These are phyloP conservation scores for Chaetomium strumarium DNA, from an alignment of 2,329 filamentous ascomycete genomes.

Conservation along the genomic window DNA sequence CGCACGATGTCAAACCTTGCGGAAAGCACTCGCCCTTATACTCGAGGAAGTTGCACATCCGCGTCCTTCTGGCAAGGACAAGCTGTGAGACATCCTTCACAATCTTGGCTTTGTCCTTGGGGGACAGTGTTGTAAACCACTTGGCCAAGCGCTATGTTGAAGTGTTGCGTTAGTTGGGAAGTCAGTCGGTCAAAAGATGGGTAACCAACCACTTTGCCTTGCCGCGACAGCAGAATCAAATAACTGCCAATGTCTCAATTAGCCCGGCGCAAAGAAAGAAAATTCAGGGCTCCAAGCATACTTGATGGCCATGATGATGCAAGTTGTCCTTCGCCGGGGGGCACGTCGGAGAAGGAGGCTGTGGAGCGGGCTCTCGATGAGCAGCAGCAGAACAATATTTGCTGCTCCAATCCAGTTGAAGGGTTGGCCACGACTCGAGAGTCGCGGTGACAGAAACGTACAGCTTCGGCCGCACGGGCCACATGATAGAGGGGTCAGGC, in stretches of 20 bases:
- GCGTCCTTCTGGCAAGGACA: slow-evolving; percentile 87
- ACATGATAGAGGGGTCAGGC: not conserved
- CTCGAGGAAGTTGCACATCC: slow-evolving; percentile 99
- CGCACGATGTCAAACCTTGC: not conserved
- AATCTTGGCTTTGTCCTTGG: slow-evolving; percentile 98
- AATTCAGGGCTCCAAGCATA: slow-evolving; percentile 29
- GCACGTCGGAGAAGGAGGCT: slow-evolving; percentile 4
- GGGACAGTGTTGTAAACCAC: slow-evolving; percentile 97
- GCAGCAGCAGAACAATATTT: not conserved
- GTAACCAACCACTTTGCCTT: slow-evolving; percentile 93
- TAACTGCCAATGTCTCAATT: slow-evolving; percentile 56
- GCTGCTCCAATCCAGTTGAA: not conserved
- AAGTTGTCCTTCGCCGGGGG: slow-evolving; percentile 9
- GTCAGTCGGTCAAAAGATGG: not conserved
- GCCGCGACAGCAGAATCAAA: slow-evolving; percentile 91
- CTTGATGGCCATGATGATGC: slow-evolving; percentile 45
- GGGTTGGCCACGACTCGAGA: slow-evolving; percentile 23
- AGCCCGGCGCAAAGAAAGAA: slow-evolving; percentile 17
- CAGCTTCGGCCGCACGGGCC: slow-evolving; percentile 1
- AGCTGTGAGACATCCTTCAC: slow-evolving; percentile 99
- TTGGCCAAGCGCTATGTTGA: slow-evolving; percentile 83
- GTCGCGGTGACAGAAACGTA: slow-evolving; percentile 8
- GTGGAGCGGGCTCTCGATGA: slow-evolving; percentile 1
- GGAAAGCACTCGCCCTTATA: slow-evolving; percentile 71
- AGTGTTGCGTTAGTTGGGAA: not conserved